Percentiles rank a stretch among this genome's conserved stretches.
Conservation (phyloP, 1,284 basidiomycete species). For the Apiotrichum montevideense region DNA sequence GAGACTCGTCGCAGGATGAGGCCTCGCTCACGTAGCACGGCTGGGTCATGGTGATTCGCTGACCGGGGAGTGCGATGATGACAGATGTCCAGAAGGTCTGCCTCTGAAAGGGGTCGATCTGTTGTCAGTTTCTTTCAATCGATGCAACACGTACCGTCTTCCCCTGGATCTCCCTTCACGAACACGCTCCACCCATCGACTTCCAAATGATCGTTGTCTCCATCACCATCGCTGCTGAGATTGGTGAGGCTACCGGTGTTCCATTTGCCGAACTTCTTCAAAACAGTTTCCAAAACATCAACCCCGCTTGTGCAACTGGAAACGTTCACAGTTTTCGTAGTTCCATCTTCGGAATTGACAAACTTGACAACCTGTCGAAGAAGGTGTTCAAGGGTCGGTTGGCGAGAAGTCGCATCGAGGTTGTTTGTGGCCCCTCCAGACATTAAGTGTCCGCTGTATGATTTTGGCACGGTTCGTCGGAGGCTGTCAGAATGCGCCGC, state of each 20-base stretch:
- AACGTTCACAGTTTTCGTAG: conserved; percentile 71
- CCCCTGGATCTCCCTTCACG: conserved; percentile 60
- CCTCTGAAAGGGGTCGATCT: conserved; percentile 72
- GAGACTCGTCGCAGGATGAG: conserved; percentile 60
- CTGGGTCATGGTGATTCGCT: conserved; percentile 1
- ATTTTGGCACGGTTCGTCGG: not conserved
- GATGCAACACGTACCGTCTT: conserved; percentile 51
- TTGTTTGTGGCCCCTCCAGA: not conserved
- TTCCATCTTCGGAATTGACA: conserved; percentile 66
- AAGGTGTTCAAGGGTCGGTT: conserved; percentile 46
- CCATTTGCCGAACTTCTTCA: conserved; percentile 80
- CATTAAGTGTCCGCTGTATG: not conserved
- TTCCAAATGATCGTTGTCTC: conserved; percentile 56
- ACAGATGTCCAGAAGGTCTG: conserved; percentile 77
- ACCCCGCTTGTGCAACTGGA: conserved; percentile 68
- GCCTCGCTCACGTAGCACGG: conserved; percentile 61
- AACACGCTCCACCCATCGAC: conserved; percentile 80
- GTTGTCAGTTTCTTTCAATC: not conserved
- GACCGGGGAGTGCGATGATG: conserved; percentile 61
- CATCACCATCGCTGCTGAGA: conserved; percentile 45
- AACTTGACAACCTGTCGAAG: conserved; percentile 64
- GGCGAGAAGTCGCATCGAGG: not conserved
- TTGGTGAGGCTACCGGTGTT: conserved; percentile 20
- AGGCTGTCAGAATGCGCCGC: not conserved
- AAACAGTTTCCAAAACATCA: conserved; percentile 75